These are phyloP conservation scores for Delonix regia DNA, from an alignment of 306 rosid genomes.

Conservation along the genomic window DNA sequence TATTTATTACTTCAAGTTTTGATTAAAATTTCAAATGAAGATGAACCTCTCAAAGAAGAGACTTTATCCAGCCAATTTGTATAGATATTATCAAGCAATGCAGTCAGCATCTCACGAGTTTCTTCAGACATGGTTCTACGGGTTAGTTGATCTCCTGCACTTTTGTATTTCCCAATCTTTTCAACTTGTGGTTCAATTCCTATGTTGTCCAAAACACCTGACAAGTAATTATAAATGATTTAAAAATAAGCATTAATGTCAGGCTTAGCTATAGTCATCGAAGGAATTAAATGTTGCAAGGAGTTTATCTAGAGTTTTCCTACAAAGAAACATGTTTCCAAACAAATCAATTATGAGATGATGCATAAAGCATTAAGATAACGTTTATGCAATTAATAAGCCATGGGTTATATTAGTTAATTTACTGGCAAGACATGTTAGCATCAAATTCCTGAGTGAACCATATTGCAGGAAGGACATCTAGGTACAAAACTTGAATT, in stretches of 20 bases:
- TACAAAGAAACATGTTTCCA: constrained; percentile 24
- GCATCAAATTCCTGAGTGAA: not conserved
- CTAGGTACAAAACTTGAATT: not conserved
- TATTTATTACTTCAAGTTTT: constrained; percentile 34
- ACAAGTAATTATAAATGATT: constrained; percentile 26
- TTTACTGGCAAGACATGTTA: constrained; percentile 24
- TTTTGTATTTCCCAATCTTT: constrained; percentile 94
- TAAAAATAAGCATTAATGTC: constrained; percentile 20
- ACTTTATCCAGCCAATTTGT: constrained; percentile 86
- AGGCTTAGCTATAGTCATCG: constrained; percentile 29
- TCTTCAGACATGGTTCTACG: constrained; percentile 80
- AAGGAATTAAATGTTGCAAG: constrained; percentile 20
- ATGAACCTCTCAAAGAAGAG: constrained; percentile 75
- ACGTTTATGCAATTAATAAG: not conserved
- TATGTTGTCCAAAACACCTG: constrained; percentile 81
- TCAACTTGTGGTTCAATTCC: constrained; percentile 93
- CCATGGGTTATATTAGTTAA: not conserved
- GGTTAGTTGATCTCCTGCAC: constrained; percentile 90
- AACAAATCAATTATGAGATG: not conserved
- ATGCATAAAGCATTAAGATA: not conserved
- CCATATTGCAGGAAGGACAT: not conserved
- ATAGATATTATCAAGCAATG: constrained; percentile 82
- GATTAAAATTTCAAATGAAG: constrained; percentile 37
- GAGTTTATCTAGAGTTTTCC: constrained; percentile 9
- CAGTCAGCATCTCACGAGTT: constrained; percentile 89